phyloP scores from a whole-genome alignment of 805 yeast species.

The Dipodascus geniculatus region DNA sequence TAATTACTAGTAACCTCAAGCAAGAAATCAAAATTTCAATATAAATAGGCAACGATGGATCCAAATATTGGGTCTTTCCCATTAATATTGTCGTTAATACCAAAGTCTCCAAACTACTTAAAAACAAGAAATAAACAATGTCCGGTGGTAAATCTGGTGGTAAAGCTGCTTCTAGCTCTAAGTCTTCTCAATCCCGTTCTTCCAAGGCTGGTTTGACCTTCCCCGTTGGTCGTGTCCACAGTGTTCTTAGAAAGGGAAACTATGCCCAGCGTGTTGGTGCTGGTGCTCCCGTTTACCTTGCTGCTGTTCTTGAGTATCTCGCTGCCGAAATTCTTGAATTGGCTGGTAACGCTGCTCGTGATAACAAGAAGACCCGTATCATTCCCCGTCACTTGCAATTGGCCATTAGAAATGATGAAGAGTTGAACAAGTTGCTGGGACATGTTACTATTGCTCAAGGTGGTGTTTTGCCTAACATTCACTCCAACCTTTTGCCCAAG shows the following conservation, averaged over 20 bases:
- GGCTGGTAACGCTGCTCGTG: conserved; percentile 99
- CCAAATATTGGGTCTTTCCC: background rate
- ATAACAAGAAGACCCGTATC: conserved; percentile 97
- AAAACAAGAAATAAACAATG: conserved; percentile 35
- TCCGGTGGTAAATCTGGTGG: conserved; percentile 75
- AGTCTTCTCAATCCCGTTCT: conserved; percentile 96
- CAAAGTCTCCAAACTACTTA: background rate
- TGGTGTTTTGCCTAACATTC: conserved; percentile 98
- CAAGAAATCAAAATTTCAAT: background rate
- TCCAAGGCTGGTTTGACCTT: conserved; percentile 97
- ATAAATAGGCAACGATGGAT: background rate
- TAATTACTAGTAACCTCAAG: background rate
- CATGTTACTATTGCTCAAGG: conserved; percentile 97
- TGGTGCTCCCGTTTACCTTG: conserved; percentile 95
- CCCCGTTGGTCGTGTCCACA: conserved; percentile 99
- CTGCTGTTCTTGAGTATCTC: conserved; percentile 93
- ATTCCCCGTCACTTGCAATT: conserved; percentile 97
- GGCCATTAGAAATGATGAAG: conserved; percentile 98
- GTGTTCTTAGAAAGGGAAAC: conserved; percentile 93
- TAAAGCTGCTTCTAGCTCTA: conserved; percentile 89
- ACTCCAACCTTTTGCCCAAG: conserved; percentile 82
- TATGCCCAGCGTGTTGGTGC: conserved; percentile 98
- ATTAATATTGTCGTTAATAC: background rate
- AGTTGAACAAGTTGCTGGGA: conserved; percentile 83
- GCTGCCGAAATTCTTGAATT: conserved; percentile 97